Conservation (phyloP, 1,284 basidiomycete genomes). For the Hortiboletus rubellus region DNA sequence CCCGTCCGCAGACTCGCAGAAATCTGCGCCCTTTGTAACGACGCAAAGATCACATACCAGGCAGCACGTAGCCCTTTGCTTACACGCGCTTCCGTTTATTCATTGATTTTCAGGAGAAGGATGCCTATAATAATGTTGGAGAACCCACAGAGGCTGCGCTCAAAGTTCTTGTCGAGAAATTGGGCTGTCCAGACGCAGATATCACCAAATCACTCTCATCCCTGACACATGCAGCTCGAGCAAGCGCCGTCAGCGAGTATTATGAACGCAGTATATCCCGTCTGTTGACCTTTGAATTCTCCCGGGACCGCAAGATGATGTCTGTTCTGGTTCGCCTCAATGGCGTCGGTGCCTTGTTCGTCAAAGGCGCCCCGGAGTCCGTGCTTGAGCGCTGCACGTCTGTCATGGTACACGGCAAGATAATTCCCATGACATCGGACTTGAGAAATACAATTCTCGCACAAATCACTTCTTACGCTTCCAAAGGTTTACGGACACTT, state of each 20-base stretch:
- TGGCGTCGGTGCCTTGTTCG: constrained; percentile 69
- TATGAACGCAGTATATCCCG: constrained; percentile 76
- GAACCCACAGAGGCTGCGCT: constrained; percentile 97
- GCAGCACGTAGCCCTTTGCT: constrained; percentile 47
- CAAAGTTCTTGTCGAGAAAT: constrained; percentile 91
- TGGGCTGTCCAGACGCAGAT: constrained; percentile 60
- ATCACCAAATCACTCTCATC: constrained; percentile 55
- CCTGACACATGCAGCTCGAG: constrained; percentile 63
- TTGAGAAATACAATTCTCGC: constrained; percentile 65
- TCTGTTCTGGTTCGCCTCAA: constrained; percentile 81
- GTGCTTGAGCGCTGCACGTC: constrained; percentile 87
- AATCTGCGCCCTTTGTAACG: constrained; percentile 91
- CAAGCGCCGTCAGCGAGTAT: constrained; percentile 82
- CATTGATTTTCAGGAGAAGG: constrained; percentile 62
- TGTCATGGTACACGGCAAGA: constrained; percentile 68
- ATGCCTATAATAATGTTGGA: constrained; percentile 81
- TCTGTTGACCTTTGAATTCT: constrained; percentile 94
- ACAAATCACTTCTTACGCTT: constrained; percentile 73
- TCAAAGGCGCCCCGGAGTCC: constrained; percentile 96
- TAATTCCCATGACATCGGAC: constrained; percentile 61
- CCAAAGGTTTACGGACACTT: constrained; percentile 84
- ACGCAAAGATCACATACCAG: constrained; percentile 87
- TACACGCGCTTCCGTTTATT: constrained; percentile 6
- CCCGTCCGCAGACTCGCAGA: constrained; percentile 83
- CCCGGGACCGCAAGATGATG: constrained; percentile 99